Base-by-base conservation (phyloP, 164 flowering plant genomes). In the Malania oleifera region DNA sequence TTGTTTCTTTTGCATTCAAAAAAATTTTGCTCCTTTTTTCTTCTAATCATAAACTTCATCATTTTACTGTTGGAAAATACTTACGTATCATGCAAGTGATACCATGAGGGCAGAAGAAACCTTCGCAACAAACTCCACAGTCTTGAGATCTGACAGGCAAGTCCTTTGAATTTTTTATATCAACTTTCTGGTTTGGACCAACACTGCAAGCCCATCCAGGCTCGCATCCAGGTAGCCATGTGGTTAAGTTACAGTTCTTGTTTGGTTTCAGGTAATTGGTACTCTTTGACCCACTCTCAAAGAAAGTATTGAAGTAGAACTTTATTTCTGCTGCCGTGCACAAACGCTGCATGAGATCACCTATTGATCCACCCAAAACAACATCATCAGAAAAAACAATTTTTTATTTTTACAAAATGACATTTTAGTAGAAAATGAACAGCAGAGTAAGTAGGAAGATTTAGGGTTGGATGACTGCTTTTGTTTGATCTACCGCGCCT, bases 41-140 rank as follows among this genome's bases (percentile, higher is more conserved):
- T 24, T 27, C 28, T 8, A 27, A 52, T 44, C 17, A 31, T 34
- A 52, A n/a, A 57, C 28, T 5, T 25, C 6, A 39, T n/a, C 0
- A 34, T 18, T 22, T 29, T 17, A 28, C 24, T 17, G n/a, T 3
- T 20, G 13, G 25, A 6, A 52, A 23, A 49, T 41, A 83, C 99
- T 81, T 79, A 93, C 99, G 96, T 59, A 93, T 88, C 99, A 93
- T 93, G 76, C 99, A 93, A 43, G 97, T 90, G 46, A 93, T 47
- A 25, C 97, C 97, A 54, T 61, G 77, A 22, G 99, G 97, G 65
- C 97, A 90, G 73, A 90, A 93, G 75, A 93, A 93, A 18, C 99
- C 99, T 64, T 77, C 96, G 57, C 99, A 93, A 67, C 99, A 90
- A 60, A 91, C 54, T 15, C 52, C 60, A 60, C 97, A 88, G 37